These are phyloP conservation scores for Phytopythium vexans DNA, from an alignment of 352 stramenopile species.

Conservation along the genomic window DNA sequence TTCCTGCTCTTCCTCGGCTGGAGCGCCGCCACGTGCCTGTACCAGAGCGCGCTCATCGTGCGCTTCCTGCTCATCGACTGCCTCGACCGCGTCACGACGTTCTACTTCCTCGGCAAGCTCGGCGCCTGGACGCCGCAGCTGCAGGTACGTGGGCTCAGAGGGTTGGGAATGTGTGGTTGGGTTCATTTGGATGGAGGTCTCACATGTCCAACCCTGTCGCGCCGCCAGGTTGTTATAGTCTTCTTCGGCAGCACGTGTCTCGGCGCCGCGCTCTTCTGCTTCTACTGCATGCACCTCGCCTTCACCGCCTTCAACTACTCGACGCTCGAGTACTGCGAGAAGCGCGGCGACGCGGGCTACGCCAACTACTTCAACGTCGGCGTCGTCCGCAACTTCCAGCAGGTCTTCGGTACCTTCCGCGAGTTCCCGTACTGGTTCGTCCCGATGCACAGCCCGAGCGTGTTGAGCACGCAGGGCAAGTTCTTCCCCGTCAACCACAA, in stretches of 20 bases:
- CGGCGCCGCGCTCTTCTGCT: conserved; percentile 60
- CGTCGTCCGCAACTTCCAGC: conserved; percentile 66
- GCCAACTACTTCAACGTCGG: conserved; percentile 82
- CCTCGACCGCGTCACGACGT: conserved; percentile 40
- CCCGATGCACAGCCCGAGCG: conserved; percentile 54
- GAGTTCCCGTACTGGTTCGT: conserved; percentile 75
- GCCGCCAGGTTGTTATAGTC: conserved; percentile 53
- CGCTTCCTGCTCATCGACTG: conserved; percentile 52
- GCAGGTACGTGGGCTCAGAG: too few relatives aligned
- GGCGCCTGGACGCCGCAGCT: conserved; percentile 46
- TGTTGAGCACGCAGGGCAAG: conserved; percentile 33
- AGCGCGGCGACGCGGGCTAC: conserved; percentile 69
- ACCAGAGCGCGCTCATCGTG: conserved; percentile 65
- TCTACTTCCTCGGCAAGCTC: conserved; percentile 62
- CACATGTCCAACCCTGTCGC: too few relatives aligned
- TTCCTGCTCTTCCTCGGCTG: conserved; percentile 84
- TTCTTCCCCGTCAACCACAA: conserved; percentile 57
- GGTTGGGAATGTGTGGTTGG: too few relatives aligned
- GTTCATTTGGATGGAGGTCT: too few relatives aligned
- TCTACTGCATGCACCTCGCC: conserved; percentile 76
- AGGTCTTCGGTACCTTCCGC: conserved; percentile 65
- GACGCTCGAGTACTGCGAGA: conserved; percentile 88
- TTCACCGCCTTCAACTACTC: conserved; percentile 71
- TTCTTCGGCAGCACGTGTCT: conserved; percentile 74
- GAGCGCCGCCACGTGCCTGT: conserved; percentile 65